Evolutionary conservation across 2,329 filamentous ascomycete species (phyloP).

Genomic region (Penicillium sp.): DNA sequence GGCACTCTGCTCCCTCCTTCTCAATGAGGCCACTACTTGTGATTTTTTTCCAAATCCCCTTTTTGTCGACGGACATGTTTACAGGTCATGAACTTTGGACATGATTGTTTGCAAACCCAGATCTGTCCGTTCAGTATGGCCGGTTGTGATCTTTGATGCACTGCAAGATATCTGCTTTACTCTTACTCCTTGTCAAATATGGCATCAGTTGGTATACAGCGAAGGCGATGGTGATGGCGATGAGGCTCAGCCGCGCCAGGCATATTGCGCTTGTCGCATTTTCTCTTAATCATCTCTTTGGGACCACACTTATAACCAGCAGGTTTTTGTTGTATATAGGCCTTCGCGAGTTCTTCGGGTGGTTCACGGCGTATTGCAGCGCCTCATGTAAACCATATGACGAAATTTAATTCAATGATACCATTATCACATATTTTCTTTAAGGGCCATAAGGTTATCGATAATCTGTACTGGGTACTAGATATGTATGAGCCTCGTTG

Average conservation of each 20-base stretch:
- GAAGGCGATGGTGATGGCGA: too few species aligned
- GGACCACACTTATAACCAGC: slow-evolving; percentile 21
- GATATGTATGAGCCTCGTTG: too few species aligned
- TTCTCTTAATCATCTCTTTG: slow-evolving; percentile 1
- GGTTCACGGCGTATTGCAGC: slow-evolving; percentile 21
- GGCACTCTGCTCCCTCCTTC: slow-evolving; percentile 14
- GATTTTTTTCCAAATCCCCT: slow-evolving; percentile 2
- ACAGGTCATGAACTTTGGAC: slow-evolving; percentile 14
- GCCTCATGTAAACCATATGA: slow-evolving; percentile 27
- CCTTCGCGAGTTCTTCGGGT: slow-evolving; percentile 20
- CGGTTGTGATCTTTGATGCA: too few species aligned
- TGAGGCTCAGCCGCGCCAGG: too few species aligned
- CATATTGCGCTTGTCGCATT: not conserved
- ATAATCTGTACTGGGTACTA: too few species aligned
- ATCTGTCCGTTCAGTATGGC: too few species aligned
- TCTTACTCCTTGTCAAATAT: not conserved
- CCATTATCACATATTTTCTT: slow-evolving; percentile 9
- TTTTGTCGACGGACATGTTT: not conserved
- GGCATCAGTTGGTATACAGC: not conserved
- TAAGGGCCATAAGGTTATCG: not conserved
- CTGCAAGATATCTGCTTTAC: too few species aligned
- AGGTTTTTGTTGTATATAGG: slow-evolving; percentile 33
- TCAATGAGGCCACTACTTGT: not conserved
- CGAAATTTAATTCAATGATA: slow-evolving; percentile 26
- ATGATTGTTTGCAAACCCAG: not conserved